Base-by-base conservation (phyloP, 192 early-diverging fungal species). In the Coemansia sp. region DNA sequence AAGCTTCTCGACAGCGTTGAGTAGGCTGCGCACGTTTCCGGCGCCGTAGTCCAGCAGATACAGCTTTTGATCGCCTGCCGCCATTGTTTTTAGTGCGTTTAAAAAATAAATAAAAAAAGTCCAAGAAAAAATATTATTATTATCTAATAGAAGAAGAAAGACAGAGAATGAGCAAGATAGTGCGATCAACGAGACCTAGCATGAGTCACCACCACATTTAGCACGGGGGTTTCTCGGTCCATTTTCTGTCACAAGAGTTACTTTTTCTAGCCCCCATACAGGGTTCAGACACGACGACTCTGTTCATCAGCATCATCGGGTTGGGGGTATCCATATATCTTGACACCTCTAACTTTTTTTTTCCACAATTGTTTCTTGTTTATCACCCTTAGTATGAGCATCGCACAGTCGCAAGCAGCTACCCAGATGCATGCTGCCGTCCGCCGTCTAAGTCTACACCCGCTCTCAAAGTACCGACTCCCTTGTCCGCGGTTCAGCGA, bases 21-120 rank as follows among this genome's bases (percentile, higher is more conserved):
- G 87, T 62, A 99, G 85, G 63, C 93, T 95, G 59, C 96, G 94
- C 53, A 99, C 96, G 79, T 99, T 99, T 32, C 98, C 98, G n/a
- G 98, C 98, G 26, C 98, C 98, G 85, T 99, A 99, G 87, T 99
- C 98, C 44, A 99, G 88, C 35, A 99, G 86, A 76, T 90, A 95
- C 23, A 84, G 74, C 61, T 72, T 75, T 46, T 78, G 72, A 10
- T 66, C 67, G 47, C 53, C 26, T 35, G 35, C 52, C 13, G 69
- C 3, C 55, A 70, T 69, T 3, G 59, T 33, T 58, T 14, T 6
- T n/a, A 58, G 30, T 7, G 16, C 3, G 4, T 30, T 30, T 9
- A 13, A 28, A 11, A 26, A 1, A 42, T 16, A 42, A n/a, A n/a
- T n/a, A n/a, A n/a, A n/a, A n/a, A n/a, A n/a, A n/a, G n/a, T n/a